phyloP scores from a whole-genome alignment of 495 filamentous ascomycete species.

The Aspergillus avenaceus region DNA sequence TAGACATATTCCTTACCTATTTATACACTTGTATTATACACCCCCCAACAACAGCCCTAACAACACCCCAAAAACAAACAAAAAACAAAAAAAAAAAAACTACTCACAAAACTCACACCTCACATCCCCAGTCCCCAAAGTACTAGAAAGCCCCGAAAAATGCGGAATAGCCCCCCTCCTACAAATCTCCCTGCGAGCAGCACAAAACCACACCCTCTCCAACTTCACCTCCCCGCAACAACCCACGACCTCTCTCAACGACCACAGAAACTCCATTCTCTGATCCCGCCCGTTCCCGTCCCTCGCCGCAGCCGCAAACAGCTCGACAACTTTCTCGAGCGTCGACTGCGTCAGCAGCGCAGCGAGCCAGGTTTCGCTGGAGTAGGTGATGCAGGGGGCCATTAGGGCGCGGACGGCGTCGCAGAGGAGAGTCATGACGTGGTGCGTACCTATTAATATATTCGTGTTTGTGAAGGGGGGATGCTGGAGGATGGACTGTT shows the following conservation, averaged over 20 bases:
- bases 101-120: conserved; percentile 20
- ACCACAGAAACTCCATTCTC: conserved; percentile 28
- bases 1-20: neutral
- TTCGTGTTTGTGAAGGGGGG: conserved; percentile 23
- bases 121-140: too few relatives aligned
- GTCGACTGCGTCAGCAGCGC: conserved; percentile 28
- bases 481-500: conserved; percentile 23
- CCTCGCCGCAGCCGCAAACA: conserved; percentile 19
- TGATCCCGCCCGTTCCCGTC: conserved; percentile 1
- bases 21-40: neutral
- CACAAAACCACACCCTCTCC: conserved; percentile 25
- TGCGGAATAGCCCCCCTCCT: conserved; percentile 23
- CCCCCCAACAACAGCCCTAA: neutral
- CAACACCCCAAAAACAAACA: neutral
- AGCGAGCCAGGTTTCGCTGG: conserved; percentile 24
- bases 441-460: conserved; percentile 24
- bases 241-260: conserved; percentile 23
- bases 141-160: too few relatives aligned
- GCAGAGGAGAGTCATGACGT: conserved; percentile 27
- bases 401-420: conserved; percentile 24
- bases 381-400: conserved; percentile 22
- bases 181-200: conserved; percentile 20
- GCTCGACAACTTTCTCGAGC: conserved; percentile 20
- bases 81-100: neutral
- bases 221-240: conserved; percentile 13